Base-by-base conservation (phyloP, 306 rosid species). In the Glycyrrhiza uralensis region DNA sequence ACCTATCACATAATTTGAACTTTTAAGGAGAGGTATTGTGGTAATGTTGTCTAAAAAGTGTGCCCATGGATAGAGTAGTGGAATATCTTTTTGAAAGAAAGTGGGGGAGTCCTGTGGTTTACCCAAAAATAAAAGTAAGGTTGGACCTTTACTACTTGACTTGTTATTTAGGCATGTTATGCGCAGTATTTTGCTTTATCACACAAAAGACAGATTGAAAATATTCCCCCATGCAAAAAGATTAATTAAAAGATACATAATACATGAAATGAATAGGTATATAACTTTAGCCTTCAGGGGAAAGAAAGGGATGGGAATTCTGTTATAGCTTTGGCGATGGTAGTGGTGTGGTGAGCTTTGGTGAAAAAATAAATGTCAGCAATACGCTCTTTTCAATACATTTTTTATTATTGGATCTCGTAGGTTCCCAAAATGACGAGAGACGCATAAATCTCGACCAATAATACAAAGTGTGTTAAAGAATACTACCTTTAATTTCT, bases 221-320 rank as follows among this genome's bases (percentile, higher is more conserved):
- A 68, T 82, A 73, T 72, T 57, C 81, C 41, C 44, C 72, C 81
- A 82, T 69, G 79, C 74, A 71, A 45, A n/a, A 59, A 65, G 56
- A 62, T 63, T 23, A 36, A 75, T n/a, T n/a, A 30, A 74, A 45
- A 66, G 42, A 72, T 28, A 3, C 30, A 62, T 62, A 17, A 47
- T 0, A 32, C 29, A 17, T 47, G 77, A 74, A 47, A 69, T 61
- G 42, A 63, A 73, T 49, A 65, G 61, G 32, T 65, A 29, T 66
- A 9, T 23, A 18, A 60, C 76, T 79, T 81, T 79, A 64, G 41
- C 24, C 81, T 69, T 82, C 73, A 69, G 7, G 63, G 56, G 52
- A 83, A 64, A 70, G 39, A 67, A 63, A 24, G 23, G 38, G 52
- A 47, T 13, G 55, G 9, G 44, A 41, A 68, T 71, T 71, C 38